These are phyloP conservation scores for Pterothamnion heteromorphum DNA, from an alignment of 31 red algal genomes.

Conservation along the genomic window DNA sequence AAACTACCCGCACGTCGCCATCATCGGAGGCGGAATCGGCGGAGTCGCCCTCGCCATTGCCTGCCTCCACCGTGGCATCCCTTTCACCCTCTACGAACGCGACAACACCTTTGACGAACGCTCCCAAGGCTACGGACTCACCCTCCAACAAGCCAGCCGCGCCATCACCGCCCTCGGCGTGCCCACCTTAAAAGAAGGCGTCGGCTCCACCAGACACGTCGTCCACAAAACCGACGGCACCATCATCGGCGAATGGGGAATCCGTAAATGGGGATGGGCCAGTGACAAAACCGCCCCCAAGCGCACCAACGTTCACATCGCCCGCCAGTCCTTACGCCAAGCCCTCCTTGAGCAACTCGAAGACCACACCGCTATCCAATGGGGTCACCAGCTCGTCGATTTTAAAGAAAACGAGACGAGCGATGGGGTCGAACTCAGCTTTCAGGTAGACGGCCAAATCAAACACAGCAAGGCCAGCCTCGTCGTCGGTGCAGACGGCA, in stretches of 20 bases:
- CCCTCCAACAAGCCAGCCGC: neutral
- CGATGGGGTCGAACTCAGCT: neutral
- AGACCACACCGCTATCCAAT: neutral
- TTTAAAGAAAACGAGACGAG: neutral
- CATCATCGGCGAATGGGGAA: conserved; percentile 13
- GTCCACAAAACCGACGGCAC: neutral
- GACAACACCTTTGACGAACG: neutral
- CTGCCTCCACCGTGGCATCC: conserved; percentile 4
- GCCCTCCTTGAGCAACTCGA: conserved; percentile 3
- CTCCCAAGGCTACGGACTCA: conserved; percentile 15
- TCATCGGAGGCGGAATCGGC: neutral
- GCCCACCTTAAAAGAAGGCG: neutral
- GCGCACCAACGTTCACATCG: conserved; percentile 21
- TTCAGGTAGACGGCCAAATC: neutral
- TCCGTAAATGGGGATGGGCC: neutral
- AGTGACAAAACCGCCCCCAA: neutral
- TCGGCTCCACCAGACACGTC: neutral
- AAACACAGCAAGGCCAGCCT: neutral
- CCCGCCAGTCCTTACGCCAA: neutral
- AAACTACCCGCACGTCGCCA: conserved; percentile 26
- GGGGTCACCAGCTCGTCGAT: conserved; percentile 3
- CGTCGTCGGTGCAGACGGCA: neutral
- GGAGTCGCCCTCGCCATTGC: conserved; percentile 1
- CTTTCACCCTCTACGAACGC: conserved; percentile 17
- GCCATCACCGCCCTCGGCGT: neutral